Base-by-base conservation (phyloP, 2,329 filamentous ascomycete species). In the Aspergillus tubingensis region DNA sequence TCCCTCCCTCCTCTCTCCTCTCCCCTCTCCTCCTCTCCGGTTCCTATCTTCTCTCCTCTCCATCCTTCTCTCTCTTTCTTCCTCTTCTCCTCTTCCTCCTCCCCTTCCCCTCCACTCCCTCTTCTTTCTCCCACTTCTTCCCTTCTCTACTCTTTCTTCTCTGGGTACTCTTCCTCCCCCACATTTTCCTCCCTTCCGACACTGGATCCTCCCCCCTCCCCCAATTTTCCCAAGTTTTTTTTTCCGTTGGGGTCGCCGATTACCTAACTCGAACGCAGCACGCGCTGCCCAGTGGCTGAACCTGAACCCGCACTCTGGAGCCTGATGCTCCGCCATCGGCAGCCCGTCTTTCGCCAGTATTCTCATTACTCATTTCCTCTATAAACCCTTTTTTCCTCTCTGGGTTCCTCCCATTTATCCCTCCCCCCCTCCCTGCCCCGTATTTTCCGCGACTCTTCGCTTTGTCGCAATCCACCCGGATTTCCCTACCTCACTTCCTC, bases 241-340 rank as follows among this genome's bases (percentile, higher is more conserved):
- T 55, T 58, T 15, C 11, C 32, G 21, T 53, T 38, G 36, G 39
- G 38, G 41, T 58, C 49, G 38, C 32, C 51, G 41, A 64, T 65
- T 65, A 65, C 62, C 62, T 65, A 64, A 65, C 54, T 59, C 44
- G 47, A 65, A 59, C 23, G 27, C 50, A 47, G 49, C 36, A 49
- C 62, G 53, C 61, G 56, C 60, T 51, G 55, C 54, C 60, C 60
- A 61, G 60, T 65, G 65, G 63, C 63, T 61, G 57, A 61, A 58
- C 41, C 25, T 61, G 53, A 65, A 62, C 60, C 65, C 65, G 64
- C 65, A 59, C 61, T 60, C 60, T 66, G 61, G 61, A 62, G 63
- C 66, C 63, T 62, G 54, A 64, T 53, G 58, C 61, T 67, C 66
- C 66, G 66, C 66, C 66, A 65, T 68, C 66, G 65, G 64, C 63